Conservation (phyloP, 78 protist species). For the Speleostelium caveatum region DNA sequence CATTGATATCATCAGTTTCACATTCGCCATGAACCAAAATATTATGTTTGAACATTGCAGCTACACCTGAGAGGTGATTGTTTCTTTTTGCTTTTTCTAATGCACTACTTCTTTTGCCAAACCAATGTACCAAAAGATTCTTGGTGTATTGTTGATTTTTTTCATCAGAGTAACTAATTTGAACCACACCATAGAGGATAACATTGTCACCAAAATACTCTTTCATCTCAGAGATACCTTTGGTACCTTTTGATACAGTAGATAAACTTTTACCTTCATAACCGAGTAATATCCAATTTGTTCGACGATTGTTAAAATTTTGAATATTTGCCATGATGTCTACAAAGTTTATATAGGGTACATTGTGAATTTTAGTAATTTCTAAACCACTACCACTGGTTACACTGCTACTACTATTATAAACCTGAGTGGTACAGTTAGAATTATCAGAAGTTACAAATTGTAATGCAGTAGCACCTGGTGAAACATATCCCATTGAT, state of each 20-base stretch:
- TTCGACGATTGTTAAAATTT: conserved; percentile 7
- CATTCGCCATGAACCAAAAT: conserved; percentile 39
- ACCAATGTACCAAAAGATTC: conserved; percentile 33
- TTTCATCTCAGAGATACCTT: conserved; percentile 51
- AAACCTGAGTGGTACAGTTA: no score
- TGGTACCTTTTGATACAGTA: conserved; percentile 4
- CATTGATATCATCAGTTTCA: conserved; percentile 45
- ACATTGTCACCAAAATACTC: background rate
- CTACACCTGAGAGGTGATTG: conserved; percentile 6
- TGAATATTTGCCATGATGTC: background rate
- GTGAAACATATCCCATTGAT: no score
- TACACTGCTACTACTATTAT: no score
- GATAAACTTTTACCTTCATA: background rate
- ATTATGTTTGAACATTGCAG: conserved; percentile 26
- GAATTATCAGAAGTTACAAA: no score
- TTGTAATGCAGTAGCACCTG: no score
- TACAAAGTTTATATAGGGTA: background rate
- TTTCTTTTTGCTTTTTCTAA: conserved; percentile 17
- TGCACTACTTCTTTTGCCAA: conserved; percentile 33
- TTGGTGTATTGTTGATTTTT: background rate
- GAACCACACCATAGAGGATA: conserved; percentile 10
- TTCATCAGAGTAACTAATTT: background rate
- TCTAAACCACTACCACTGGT: background rate
- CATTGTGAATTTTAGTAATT: background rate
- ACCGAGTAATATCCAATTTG: conserved; percentile 44